A percentile compares a stretch with the other conserved stretches of the same genome.
Conservation (phyloP, 2,329 filamentous ascomycete species). For the Ophiostoma sp. region DNA sequence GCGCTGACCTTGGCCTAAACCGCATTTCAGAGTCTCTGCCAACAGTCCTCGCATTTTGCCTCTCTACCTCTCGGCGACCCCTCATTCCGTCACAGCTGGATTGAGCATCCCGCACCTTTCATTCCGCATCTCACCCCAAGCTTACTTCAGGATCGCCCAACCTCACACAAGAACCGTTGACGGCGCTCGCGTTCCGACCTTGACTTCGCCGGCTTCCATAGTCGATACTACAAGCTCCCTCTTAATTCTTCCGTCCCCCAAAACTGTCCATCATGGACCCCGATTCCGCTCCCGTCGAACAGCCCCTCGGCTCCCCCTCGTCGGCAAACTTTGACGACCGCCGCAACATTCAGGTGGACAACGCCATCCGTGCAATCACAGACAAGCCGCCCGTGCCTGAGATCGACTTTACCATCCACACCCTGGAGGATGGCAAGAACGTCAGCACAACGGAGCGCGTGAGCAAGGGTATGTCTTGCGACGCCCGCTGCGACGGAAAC, state of each 20-base stretch:
- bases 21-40: neutral
- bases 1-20: neutral
- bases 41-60: neutral
- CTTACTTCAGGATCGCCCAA: neutral
- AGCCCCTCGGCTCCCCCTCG: slow-evolving; percentile 29
- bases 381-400: slow-evolving; percentile 94
- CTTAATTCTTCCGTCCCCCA: no score
- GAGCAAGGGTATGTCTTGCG: slow-evolving; percentile 72
- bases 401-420: slow-evolving; percentile 97
- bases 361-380: slow-evolving; percentile 83
- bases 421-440: slow-evolving; percentile 94
- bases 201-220: no score
- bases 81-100: neutral
- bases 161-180: no score
- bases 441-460: slow-evolving; percentile 94
- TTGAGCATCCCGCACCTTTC: neutral
- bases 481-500: neutral
- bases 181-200: no score
- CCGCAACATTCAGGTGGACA: slow-evolving; percentile 66
- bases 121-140: neutral
- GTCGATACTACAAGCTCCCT: no score
- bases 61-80: neutral
- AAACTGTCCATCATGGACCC: slow-evolving; percentile 43
- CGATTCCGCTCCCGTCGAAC: slow-evolving; percentile 38
- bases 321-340: slow-evolving; percentile 35